Conservation (phyloP, 176 grass and related monocot genomes). For the Paspalum notatum region DNA sequence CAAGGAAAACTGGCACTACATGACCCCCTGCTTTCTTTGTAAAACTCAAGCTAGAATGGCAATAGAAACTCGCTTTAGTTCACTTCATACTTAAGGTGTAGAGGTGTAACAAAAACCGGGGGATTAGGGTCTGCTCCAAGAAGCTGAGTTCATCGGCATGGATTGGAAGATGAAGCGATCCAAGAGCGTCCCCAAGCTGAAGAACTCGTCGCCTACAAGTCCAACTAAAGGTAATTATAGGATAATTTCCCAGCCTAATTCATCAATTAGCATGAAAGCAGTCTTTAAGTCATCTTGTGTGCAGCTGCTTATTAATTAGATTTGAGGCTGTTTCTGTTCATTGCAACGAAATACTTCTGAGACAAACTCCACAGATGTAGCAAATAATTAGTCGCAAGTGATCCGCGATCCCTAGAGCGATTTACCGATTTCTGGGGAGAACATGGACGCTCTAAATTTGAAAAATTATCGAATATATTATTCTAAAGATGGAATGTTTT, state of each 20-base stretch:
- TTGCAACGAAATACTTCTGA: background rate
- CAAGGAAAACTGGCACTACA: constrained; percentile 13
- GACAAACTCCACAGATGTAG: background rate
- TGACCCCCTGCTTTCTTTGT: background rate
- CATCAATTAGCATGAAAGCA: background rate
- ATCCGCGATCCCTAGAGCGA: background rate
- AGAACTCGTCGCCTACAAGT: constrained; percentile 47
- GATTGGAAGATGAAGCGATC: constrained; percentile 47
- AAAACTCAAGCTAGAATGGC: constrained; percentile 13
- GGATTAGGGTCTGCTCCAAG: background rate
- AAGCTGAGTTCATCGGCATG: constrained; percentile 31
- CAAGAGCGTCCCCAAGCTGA: constrained; percentile 52
- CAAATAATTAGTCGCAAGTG: background rate
- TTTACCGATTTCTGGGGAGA: background rate
- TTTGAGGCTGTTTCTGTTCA: background rate
- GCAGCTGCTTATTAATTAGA: background rate
- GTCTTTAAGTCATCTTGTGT: background rate
- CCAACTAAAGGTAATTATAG: constrained; percentile 38
- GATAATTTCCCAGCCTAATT: background rate
- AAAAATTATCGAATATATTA: background rate
- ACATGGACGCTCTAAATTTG: background rate
- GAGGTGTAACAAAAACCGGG: background rate
- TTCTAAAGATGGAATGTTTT: background rate
- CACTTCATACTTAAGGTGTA: background rate
- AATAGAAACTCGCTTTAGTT: background rate